Evolutionary conservation across 139 green algal species (phyloP).

Genomic region (Chlamydomonas sphaeroides): DNA sequence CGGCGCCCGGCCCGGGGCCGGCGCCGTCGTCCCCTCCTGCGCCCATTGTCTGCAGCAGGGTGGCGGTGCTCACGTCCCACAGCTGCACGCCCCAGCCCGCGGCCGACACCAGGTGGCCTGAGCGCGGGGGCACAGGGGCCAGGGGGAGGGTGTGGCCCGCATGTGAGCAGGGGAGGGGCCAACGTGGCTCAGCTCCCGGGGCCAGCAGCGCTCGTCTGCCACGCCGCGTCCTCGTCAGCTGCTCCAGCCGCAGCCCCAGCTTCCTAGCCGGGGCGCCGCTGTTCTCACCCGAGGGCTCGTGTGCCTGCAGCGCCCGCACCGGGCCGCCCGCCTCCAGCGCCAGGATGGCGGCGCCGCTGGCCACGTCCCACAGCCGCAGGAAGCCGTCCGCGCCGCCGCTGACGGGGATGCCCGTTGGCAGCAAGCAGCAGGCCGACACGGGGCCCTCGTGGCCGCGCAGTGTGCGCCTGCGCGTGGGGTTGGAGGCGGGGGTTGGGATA

Average conservation of each 20-base stretch:
- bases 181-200: too few relatives aligned
- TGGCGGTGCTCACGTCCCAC: constrained; percentile 50
- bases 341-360: constrained; percentile 40
- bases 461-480: constrained; percentile 19
- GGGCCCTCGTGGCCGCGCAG: constrained; percentile 57
- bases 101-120: constrained; percentile 43
- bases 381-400: constrained; percentile 51
- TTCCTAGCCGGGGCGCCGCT: too few relatives aligned
- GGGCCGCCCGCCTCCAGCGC: constrained; percentile 40
- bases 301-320: constrained; percentile 44
- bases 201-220: too few relatives aligned
- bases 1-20: not conserved
- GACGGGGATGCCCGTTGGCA: constrained; percentile 50
- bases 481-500: too few relatives aligned
- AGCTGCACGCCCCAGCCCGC: constrained; percentile 36
- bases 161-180: too few relatives aligned
- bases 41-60: constrained; percentile 48
- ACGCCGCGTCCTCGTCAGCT: too few relatives aligned
- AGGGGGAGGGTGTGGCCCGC: too few relatives aligned
- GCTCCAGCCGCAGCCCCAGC: too few relatives aligned
- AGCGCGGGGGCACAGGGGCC: too few relatives aligned
- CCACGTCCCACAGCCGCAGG: constrained; percentile 58
- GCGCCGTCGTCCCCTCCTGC: not conserved
- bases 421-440: constrained; percentile 38
- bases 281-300: constrained; percentile 39